phyloP scores from a whole-genome alignment of 2,329 filamentous ascomycete species.

The Cladosporium oxysporum region DNA sequence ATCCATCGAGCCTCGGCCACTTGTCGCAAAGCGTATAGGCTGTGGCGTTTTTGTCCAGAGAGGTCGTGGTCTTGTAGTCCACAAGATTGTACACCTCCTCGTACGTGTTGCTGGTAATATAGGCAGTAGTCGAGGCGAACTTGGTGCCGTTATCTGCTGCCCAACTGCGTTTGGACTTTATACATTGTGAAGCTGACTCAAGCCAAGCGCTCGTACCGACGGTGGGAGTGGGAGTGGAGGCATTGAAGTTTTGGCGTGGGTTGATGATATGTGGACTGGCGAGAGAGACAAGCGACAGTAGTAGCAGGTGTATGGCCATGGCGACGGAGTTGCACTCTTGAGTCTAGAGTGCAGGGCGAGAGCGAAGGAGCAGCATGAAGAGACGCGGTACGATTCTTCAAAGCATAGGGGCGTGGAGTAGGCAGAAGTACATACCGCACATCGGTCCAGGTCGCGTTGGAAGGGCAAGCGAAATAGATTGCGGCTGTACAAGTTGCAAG shows the following conservation, averaged over 20 bases:
- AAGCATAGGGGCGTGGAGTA: fast-evolving
- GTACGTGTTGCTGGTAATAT: not conserved
- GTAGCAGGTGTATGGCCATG: not conserved
- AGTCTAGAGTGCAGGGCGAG: not conserved
- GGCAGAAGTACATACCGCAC: not conserved
- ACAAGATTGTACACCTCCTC: not conserved
- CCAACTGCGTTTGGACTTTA: not conserved
- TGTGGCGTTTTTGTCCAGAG: slow-evolving; percentile 2
- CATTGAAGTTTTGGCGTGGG: not conserved
- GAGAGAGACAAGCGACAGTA: not conserved
- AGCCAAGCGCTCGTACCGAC: not conserved
- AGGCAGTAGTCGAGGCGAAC: not conserved
- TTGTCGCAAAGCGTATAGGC: slow-evolving; percentile 30
- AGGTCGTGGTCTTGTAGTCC: not conserved
- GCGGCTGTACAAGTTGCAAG: not conserved
- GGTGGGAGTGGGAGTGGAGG: not conserved
- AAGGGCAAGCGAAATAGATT: not conserved
- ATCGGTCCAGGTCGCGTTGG: not conserved
- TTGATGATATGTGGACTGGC: not conserved
- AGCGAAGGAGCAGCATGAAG: not conserved
- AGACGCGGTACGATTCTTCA: not conserved
- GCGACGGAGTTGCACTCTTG: not conserved
- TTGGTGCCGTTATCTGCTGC: not conserved
- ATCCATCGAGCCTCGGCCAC: slow-evolving; percentile 27
- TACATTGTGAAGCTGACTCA: not conserved